phyloP scores from a whole-genome alignment of 2,329 filamentous ascomycete genomes.

The Colletotrichum karsti region DNA sequence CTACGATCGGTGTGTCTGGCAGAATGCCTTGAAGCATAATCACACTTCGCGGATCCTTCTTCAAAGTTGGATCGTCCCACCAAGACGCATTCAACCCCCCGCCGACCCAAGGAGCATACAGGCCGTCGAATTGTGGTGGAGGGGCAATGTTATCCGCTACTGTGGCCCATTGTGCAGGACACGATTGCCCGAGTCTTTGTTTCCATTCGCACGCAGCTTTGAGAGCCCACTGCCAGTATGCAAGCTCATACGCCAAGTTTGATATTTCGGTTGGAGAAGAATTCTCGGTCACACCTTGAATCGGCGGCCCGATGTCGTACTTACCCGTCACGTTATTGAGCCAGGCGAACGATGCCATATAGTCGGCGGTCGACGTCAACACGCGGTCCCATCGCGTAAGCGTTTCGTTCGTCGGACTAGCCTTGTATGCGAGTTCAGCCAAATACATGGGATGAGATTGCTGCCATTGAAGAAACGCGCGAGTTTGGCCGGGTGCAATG shows the following conservation, averaged over 20 bases:
- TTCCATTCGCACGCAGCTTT: slow-evolving; percentile 63
- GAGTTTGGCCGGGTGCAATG: slow-evolving; percentile 62
- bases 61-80: slow-evolving; percentile 47
- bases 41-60: slow-evolving; percentile 52
- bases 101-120: slow-evolving; percentile 58
- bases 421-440: slow-evolving; percentile 55
- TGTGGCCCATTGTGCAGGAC: slow-evolving; percentile 54
- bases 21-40: slow-evolving; percentile 54
- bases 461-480: slow-evolving; percentile 66
- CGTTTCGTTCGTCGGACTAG: slow-evolving; percentile 40
- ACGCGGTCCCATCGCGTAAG: slow-evolving; percentile 61
- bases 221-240: slow-evolving; percentile 70
- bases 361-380: slow-evolving; percentile 60
- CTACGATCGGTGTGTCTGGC: slow-evolving; percentile 46
- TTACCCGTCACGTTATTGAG: slow-evolving; percentile 57
- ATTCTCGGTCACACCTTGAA: slow-evolving; percentile 61
- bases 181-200: slow-evolving; percentile 47
- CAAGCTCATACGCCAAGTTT: slow-evolving; percentile 67
- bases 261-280: slow-evolving; percentile 63
- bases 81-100: slow-evolving; percentile 57
- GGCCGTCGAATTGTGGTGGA: slow-evolving; percentile 56
- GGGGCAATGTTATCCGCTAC: slow-evolving; percentile 61
- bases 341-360: slow-evolving; percentile 67
- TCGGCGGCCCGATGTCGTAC: slow-evolving; percentile 58
- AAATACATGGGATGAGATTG: slow-evolving; percentile 69